Evolutionary conservation across 306 rosid species (phyloP), one percentile per base, ranked within the genome.

Genomic region (Macrotyloma uniflorum): DNA sequence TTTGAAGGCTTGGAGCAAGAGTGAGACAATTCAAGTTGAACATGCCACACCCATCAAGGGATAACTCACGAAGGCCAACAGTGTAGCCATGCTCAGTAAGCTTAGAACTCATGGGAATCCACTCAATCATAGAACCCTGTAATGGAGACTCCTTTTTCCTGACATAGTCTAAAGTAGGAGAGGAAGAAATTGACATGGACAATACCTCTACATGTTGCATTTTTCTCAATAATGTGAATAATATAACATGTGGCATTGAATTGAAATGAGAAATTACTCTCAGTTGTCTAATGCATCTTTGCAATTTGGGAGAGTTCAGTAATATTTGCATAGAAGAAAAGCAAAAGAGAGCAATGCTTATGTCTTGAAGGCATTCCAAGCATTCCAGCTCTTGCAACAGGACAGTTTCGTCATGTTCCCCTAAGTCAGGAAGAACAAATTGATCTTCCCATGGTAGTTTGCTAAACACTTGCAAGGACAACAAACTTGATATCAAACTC

Each of bases 381-480:
- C 63, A 55, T 55, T 55, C 63, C n/a, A 55, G 26, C 23, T 55
- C 63, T 55, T 23, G 32, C 8, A 55, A 55, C 33, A 55, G 23
- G 4, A 23, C 3, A 22, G 33, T 23, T 55, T 54, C 61, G 30
- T 54, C 61, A 22, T 30, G 28, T 22, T 54, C 61, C 61, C 61
- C 61, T 0, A 54, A 22, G 16, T 22, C 61, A 4, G 61, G 61
- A 54, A 54, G 15, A 54, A 22, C 23, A 9, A 13, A 55, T 12
- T 55, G 33, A 55, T 55, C 63, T 55, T 55, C 63, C 63, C 63
- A 55, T 23, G 63, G 33, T 23, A 55, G 23, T 55, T 23, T 55
- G 33, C 33, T 55, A 23, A 55, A 55, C 63, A 55, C 63, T 55
- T 55, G 33, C n/a, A 55, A 55, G 23, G 63, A 55, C 63, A 55